Conservation (phyloP, 2,329 filamentous ascomycete species). For the Apiospora phragmitis region DNA sequence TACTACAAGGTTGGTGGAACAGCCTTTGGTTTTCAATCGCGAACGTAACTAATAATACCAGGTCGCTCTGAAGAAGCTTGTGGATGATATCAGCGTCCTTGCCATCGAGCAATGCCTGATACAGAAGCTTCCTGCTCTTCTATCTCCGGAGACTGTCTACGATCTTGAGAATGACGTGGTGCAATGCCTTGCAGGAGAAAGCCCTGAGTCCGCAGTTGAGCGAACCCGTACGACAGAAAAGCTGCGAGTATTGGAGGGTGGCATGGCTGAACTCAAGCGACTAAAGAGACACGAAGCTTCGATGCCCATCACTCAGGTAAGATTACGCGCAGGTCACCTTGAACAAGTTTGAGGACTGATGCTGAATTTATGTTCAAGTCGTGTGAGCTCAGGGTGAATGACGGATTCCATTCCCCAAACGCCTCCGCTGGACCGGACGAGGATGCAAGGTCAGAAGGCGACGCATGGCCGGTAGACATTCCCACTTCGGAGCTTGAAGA, state of each 20-base stretch:
- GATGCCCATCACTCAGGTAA: background rate
- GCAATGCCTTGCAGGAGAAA: background rate
- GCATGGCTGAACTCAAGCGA: slow-evolving; percentile 10
- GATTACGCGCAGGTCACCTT: no score
- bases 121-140: slow-evolving; percentile 19
- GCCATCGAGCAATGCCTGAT: slow-evolving; percentile 29
- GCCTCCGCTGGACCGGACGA: no score
- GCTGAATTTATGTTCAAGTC: no score
- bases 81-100: slow-evolving; percentile 27
- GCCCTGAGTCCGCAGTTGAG: slow-evolving; percentile 18
- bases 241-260: slow-evolving; percentile 12
- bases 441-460: no score
- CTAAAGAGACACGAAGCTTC: background rate
- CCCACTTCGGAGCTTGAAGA: no score
- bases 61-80: slow-evolving; percentile 26
- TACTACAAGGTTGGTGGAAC: background rate
- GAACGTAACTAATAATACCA: slow-evolving; percentile 14
- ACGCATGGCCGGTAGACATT: no score
- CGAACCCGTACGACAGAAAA: slow-evolving; percentile 25
- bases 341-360: no score
- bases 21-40: background rate
- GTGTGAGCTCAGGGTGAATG: no score
- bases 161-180: background rate
- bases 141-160: slow-evolving; percentile 23
- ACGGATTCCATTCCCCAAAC: no score